phyloP scores from a whole-genome alignment of 371 early-diverging fungal species.

The Basidiobolus meristosporus region DNA sequence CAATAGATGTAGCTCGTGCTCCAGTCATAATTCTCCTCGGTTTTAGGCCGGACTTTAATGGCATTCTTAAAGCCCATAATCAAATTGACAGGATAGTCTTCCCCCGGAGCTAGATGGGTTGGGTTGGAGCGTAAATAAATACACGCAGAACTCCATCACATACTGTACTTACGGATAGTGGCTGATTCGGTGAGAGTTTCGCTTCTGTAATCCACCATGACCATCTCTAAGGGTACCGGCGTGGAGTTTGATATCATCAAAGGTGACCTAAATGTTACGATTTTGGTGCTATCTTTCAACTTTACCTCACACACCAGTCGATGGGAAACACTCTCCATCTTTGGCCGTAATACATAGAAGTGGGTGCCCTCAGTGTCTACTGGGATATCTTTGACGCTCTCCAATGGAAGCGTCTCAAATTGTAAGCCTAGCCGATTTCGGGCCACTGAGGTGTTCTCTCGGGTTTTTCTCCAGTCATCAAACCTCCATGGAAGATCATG shows the following conservation, averaged over 20 bases:
- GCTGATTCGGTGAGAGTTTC: slow-evolving; percentile 18
- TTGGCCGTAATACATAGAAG: slow-evolving; percentile 57
- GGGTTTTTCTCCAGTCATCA: slow-evolving; percentile 84
- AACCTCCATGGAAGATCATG: slow-evolving; percentile 79
- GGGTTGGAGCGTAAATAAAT: too few species aligned
- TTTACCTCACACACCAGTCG: slow-evolving; percentile 73
- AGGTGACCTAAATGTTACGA: slow-evolving; percentile 79
- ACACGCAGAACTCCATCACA: too few species aligned
- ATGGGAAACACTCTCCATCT: slow-evolving; percentile 55
- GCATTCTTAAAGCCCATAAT: slow-evolving; percentile 56
- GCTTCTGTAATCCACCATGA: slow-evolving; percentile 41
- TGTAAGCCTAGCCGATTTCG: slow-evolving; percentile 67
- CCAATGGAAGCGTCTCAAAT: slow-evolving; percentile 75
- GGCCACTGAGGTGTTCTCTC: slow-evolving; percentile 39
- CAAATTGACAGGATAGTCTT: slow-evolving; percentile 70
- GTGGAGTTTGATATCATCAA: slow-evolving; percentile 68
- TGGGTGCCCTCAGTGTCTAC: slow-evolving; percentile 77
- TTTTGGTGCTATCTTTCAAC: slow-evolving; percentile 69
- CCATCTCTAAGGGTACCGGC: slow-evolving; percentile 54
- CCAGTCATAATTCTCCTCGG: slow-evolving; percentile 66
- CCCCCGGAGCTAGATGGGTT: too few species aligned
- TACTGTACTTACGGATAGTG: too few species aligned
- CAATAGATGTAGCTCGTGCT: slow-evolving; percentile 43
- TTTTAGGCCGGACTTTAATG: slow-evolving; percentile 64
- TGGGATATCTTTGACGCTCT: slow-evolving; percentile 64